Percentiles rank a stretch among this genome's conserved stretches.
These are phyloP conservation scores for Boletellus sp. DNA, from an alignment of 1,284 basidiomycete species.

Conservation along the genomic window DNA sequence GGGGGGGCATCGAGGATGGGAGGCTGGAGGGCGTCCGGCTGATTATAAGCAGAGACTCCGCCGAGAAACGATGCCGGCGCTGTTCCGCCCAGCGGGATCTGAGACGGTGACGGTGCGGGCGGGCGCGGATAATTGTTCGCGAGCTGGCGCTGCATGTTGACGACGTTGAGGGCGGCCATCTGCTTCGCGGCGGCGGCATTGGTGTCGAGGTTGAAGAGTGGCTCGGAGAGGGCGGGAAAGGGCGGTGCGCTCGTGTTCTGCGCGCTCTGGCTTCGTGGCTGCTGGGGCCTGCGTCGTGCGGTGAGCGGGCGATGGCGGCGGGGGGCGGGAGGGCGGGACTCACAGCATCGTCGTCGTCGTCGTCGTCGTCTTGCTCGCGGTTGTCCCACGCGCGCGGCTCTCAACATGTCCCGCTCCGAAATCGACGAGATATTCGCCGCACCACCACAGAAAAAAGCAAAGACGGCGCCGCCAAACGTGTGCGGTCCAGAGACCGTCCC, in stretches of 20 bases:
- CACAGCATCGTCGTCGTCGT: slow-evolving; percentile 35
- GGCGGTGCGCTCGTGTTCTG: slow-evolving; percentile 17
- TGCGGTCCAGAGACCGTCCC: slow-evolving; percentile 24
- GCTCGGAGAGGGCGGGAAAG: slow-evolving; percentile 18
- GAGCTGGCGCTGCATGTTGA: slow-evolving; percentile 54
- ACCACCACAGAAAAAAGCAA: slow-evolving; percentile 40
- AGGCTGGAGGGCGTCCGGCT: slow-evolving; percentile 40
- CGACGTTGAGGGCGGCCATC: slow-evolving; percentile 68
- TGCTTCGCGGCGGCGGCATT: slow-evolving; percentile 65
- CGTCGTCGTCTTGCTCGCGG: slow-evolving; percentile 9
- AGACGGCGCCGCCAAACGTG: slow-evolving; percentile 18
- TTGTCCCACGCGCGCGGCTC: slow-evolving; percentile 20
- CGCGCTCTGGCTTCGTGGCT: slow-evolving; percentile 31
- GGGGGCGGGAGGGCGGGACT: slow-evolving; percentile 13
- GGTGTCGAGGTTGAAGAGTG: slow-evolving; percentile 47
- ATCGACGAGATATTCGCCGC: slow-evolving; percentile 77
- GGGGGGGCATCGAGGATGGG: slow-evolving; percentile 25
- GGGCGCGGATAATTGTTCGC: slow-evolving; percentile 47
- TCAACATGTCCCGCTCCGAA: slow-evolving; percentile 52
- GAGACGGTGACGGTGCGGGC: slow-evolving; percentile 27
- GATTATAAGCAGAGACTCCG: slow-evolving; percentile 47
- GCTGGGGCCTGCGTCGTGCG: slow-evolving; percentile 32
- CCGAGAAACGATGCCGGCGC: slow-evolving; percentile 63
- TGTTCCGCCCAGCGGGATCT: slow-evolving; percentile 48
- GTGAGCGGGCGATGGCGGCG: slow-evolving; percentile 5